Base-by-base conservation (phyloP, 257 asterid genomes). In the Solanum pinnatisectum region DNA sequence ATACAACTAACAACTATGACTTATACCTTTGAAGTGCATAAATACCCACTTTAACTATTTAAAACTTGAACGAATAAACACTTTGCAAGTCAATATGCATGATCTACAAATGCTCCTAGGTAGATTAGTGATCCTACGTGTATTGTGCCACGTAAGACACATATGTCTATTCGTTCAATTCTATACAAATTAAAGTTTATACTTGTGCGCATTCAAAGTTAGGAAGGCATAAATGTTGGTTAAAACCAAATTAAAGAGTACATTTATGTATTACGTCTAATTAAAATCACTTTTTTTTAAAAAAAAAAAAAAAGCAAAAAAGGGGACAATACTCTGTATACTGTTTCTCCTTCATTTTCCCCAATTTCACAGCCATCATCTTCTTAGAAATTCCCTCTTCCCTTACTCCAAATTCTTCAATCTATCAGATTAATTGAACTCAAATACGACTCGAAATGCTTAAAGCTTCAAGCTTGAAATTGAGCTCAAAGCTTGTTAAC, bases 21-120 rank as follows among this genome's bases (percentile, higher is more conserved):
- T 0, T 5, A 1, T 52, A 56, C 0, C 65, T 56, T 56, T 18
- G 0, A 0, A 56, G 2, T 56, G n/a, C 65, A 3, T 5, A 56
- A 56, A 0, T 56, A 56, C 0, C 0, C 5, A 56, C 65, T 7
- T 56, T 3, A 56, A 56, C 25, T 18, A 56, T 56, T 3, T 0
- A 56, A 56, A 56, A 56, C n/a, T 20, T 1, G 0, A 56, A 56
- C 11, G 18, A 56, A 56, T 56, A 56, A 18, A 3, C 11, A 7
- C 11, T 56, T 20, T 56, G 2, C 10, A 0, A 0, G 5, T 56
- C 25, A 52, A 44, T 56, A 56, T 20, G 65, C 65, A 56, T 2
- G 11, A 56, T 3, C 0, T 3, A 56, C 65, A 56, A 42, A 56
- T 56, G 4, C 0, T 20, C 10, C 25, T 56, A 56, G 0, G 0